Evolutionary conservation across 352 stramenopile species (phyloP).

Genomic region (Phytopythium sindhum): DNA sequence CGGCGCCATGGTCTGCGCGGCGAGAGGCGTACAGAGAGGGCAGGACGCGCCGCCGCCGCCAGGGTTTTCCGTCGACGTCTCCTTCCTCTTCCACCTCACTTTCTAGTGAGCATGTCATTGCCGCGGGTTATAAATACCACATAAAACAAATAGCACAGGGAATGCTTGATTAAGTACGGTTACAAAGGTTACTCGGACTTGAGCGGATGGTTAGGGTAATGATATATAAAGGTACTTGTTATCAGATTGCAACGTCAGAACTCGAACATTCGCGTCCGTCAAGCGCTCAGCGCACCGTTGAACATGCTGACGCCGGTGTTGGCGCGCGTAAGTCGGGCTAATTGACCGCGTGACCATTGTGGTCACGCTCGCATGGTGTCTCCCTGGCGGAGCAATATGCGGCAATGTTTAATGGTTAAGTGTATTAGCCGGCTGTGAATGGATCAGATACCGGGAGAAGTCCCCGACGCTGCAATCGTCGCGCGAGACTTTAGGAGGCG

Average conservation of each 20-base stretch:
- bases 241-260: too few species aligned
- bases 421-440: not conserved
- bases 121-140: not conserved
- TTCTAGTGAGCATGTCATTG: not conserved
- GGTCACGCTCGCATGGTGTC: not conserved
- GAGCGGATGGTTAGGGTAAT: not conserved
- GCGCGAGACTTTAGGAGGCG: not conserved
- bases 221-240: not conserved
- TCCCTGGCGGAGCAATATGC: not conserved
- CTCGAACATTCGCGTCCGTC: too few species aligned
- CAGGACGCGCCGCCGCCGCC: not conserved
- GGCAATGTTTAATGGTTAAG: too few species aligned
- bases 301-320: too few species aligned
- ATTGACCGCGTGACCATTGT: not conserved
- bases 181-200: not conserved
- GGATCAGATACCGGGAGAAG: not conserved
- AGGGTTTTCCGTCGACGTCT: not conserved
- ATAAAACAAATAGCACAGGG: too few species aligned
- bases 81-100: not conserved
- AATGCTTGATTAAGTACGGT: too few species aligned
- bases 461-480: not conserved
- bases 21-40: not conserved
- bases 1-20: constrained; percentile 2
- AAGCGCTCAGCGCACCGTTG: too few species aligned
- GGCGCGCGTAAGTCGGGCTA: too few species aligned